Conservation (phyloP, 441 rosid species). For the Jatropha multifida region DNA sequence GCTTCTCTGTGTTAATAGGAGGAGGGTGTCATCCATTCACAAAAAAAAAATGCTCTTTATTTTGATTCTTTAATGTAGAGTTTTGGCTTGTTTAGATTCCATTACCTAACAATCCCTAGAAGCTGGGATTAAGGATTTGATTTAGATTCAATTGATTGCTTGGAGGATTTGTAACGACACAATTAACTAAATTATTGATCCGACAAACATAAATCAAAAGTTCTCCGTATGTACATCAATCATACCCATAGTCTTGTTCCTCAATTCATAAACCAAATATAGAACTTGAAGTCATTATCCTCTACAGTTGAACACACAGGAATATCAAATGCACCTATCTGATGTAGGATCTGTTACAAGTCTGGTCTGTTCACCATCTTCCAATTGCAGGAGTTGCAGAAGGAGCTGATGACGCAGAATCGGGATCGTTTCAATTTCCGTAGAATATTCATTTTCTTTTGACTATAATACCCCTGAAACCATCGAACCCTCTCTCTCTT, state of each 20-base stretch:
- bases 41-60: conserved; percentile 8
- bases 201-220: not conserved
- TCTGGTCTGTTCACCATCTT: too few species aligned
- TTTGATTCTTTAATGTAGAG: conserved; percentile 2
- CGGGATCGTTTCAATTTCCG: not conserved
- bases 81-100: conserved; percentile 21
- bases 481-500: not conserved
- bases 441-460: not conserved
- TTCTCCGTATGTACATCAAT: not conserved
- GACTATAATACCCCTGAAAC: not conserved
- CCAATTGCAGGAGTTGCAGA: too few species aligned
- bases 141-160: not conserved
- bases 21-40: not conserved
- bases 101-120: conserved; percentile 3
- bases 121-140: conserved; percentile 12
- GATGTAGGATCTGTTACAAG: too few species aligned
- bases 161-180: conserved; percentile 7
- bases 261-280: not conserved
- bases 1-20: not conserved
- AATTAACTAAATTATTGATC: not conserved
- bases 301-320: not conserved
- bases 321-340: too few species aligned
- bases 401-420: not conserved
- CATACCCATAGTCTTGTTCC: not conserved
- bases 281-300: not conserved